phyloP scores from a whole-genome alignment of 2,329 filamentous ascomycete species.

The Exserohilum rostratum region DNA sequence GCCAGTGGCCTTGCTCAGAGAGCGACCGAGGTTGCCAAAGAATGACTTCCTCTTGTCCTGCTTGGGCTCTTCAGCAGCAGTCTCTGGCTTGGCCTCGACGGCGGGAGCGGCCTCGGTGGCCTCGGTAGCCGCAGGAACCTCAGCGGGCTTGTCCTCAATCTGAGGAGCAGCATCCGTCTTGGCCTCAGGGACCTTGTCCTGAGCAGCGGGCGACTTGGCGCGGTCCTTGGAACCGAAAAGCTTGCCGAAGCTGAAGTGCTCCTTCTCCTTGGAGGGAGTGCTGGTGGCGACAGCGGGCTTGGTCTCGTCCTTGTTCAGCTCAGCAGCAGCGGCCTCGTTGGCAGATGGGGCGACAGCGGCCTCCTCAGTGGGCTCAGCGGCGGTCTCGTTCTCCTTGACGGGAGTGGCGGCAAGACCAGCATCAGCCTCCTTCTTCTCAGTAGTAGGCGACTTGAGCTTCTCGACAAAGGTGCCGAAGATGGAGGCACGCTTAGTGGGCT shows the following conservation, averaged over 20 bases:
- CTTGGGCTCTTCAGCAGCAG: conserved; percentile 50
- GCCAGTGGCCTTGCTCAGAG: conserved; percentile 49
- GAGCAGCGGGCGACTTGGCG: conserved; percentile 49
- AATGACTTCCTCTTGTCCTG: conserved; percentile 88
- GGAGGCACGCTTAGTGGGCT: conserved; percentile 81
- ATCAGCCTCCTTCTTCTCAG: conserved; percentile 74
- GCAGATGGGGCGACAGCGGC: conserved; percentile 44
- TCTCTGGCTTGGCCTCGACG: conserved; percentile 54
- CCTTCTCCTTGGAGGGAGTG: conserved; percentile 54
- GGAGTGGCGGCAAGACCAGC: conserved; percentile 56
- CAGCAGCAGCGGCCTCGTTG: conserved; percentile 34
- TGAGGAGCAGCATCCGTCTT: conserved; percentile 51
- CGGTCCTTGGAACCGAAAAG: conserved; percentile 60
- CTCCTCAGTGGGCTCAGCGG: conserved; percentile 44
- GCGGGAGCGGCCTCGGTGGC: conserved; percentile 33
- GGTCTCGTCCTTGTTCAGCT: conserved; percentile 37
- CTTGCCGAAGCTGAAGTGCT: conserved; percentile 61
- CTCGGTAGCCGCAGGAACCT: conserved; percentile 8
- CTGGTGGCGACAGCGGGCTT: conserved; percentile 36
- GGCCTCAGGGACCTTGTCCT: conserved; percentile 45
- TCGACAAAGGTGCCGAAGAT: conserved; percentile 80
- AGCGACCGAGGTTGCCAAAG: conserved; percentile 70
- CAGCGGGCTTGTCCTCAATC: conserved; percentile 16
- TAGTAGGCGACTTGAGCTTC: conserved; percentile 56
- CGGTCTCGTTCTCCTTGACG: conserved; percentile 55